A percentile compares a stretch with the other conserved stretches of the same genome.
Conservation (phyloP, 2,329 filamentous ascomycete genomes). For the Cucurbitaria berberidis region DNA sequence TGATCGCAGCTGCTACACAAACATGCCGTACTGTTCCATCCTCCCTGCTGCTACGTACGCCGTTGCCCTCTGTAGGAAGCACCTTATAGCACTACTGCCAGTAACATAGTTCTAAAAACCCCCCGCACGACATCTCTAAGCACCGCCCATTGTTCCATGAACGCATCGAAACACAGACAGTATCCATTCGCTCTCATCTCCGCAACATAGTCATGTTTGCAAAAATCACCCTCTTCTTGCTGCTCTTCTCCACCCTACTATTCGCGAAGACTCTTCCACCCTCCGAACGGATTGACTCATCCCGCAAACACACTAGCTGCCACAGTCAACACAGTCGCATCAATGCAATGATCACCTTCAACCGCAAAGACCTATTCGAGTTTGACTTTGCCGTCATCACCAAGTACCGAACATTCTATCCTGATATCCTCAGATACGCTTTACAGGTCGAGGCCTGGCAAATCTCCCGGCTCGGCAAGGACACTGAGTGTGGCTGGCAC, state of each 20-base stretch:
- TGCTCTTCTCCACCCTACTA: neutral
- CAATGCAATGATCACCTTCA: neutral
- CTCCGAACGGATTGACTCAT: neutral
- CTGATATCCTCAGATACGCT: conserved; percentile 2
- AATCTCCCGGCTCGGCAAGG: neutral
- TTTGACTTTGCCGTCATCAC: conserved; percentile 10
- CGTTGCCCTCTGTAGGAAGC: too few species aligned
- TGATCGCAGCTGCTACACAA: too few species aligned
- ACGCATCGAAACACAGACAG: neutral
- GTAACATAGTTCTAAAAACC: too few species aligned
- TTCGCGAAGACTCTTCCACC: neutral
- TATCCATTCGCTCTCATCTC: neutral
- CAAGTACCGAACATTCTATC: conserved; percentile 9
- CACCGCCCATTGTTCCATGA: neutral
- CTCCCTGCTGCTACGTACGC: too few species aligned
- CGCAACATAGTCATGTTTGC: neutral
- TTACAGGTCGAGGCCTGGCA: neutral
- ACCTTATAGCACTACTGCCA: too few species aligned
- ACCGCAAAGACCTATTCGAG: neutral
- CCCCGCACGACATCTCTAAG: neutral
- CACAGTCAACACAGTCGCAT: neutral
- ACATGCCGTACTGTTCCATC: too few species aligned
- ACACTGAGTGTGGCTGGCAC: conserved; percentile 8
- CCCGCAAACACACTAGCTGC: neutral
- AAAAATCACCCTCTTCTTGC: neutral